Evolutionary conservation across 768 basidiomycete genomes (phyloP).

Genomic region (Polyporus arcularius): DNA sequence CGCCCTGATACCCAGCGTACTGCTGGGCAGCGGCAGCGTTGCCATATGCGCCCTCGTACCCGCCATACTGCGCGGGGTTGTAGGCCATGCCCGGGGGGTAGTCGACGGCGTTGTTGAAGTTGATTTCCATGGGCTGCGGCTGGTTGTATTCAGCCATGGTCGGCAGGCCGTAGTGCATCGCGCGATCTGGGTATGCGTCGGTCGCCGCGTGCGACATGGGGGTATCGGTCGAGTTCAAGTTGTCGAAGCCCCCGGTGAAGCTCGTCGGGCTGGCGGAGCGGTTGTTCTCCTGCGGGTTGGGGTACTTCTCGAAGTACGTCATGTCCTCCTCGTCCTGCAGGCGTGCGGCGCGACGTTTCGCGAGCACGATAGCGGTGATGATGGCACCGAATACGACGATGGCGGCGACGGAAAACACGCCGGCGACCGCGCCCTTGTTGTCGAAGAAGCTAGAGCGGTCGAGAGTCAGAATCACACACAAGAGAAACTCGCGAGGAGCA

Average conservation of each 20-base stretch:
- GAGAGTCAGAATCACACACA: not conserved
- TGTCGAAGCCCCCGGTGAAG: slow-evolving; percentile 2
- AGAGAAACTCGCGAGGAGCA: not conserved
- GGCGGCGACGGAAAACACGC: slow-evolving; percentile 44
- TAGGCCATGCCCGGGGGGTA: slow-evolving; percentile 22
- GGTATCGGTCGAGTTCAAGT: slow-evolving; percentile 16
- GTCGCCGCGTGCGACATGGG: slow-evolving; percentile 19
- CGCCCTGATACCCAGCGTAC: not conserved
- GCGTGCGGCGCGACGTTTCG: slow-evolving; percentile 32
- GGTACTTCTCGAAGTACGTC: slow-evolving; percentile 32
- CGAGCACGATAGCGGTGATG: slow-evolving; percentile 30
- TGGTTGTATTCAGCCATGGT: slow-evolving; percentile 23
- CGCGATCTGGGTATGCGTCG: slow-evolving; percentile 30
- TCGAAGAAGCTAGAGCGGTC: slow-evolving; percentile 42
- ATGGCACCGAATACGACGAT: slow-evolving; percentile 37
- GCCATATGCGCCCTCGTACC: slow-evolving; percentile 14
- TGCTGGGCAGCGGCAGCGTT: slow-evolving; percentile 10
- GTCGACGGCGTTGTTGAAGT: slow-evolving; percentile 11
- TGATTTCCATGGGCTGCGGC: slow-evolving; percentile 23
- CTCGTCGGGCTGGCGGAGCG: slow-evolving; percentile 8
- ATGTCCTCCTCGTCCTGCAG: slow-evolving; percentile 30
- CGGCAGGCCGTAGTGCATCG: slow-evolving; percentile 29
- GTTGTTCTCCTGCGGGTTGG: slow-evolving; percentile 3
- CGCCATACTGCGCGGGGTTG: slow-evolving; percentile 28
- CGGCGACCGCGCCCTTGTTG: slow-evolving; percentile 48